Evolutionary conservation across 2,329 filamentous ascomycete species (phyloP).

Genomic region (Colletotrichum sp.): DNA sequence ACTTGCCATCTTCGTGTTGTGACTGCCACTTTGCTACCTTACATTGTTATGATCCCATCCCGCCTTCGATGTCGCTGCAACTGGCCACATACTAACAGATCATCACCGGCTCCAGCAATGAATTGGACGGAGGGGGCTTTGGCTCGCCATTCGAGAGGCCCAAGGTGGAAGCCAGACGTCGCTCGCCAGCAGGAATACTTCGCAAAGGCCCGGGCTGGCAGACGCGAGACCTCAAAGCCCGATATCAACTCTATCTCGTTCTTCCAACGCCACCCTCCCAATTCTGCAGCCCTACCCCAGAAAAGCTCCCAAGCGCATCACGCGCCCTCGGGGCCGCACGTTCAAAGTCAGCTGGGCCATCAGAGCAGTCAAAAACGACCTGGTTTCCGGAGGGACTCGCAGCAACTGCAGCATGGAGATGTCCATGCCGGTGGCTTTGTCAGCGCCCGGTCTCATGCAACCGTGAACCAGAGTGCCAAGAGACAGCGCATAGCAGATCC

Average conservation of each 20-base stretch:
- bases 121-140: slow-evolving; percentile 47
- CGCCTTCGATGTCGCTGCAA: neutral
- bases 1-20: neutral
- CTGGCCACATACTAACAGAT: neutral
- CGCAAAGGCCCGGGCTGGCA: slow-evolving; percentile 32
- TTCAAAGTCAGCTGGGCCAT: slow-evolving; percentile 24
- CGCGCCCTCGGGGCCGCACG: neutral
- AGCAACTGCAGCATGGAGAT: neutral
- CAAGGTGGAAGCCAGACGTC: slow-evolving; percentile 34
- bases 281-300: neutral
- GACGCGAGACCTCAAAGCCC: neutral
- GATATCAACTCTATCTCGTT: slow-evolving; percentile 23
- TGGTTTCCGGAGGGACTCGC: neutral
- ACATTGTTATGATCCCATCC: neutral
- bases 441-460: neutral
- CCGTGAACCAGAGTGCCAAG: neutral
- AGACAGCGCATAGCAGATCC: neutral
- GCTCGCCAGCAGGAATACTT: slow-evolving; percentile 43
- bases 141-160: slow-evolving; percentile 38
- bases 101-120: slow-evolving; percentile 30
- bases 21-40: neutral
- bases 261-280: slow-evolving; percentile 23
- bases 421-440: neutral
- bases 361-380: neutral
- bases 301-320: neutral